phyloP scores from a whole-genome alignment of 208 protist genomes.

The Crithidia thermophila region DNA sequence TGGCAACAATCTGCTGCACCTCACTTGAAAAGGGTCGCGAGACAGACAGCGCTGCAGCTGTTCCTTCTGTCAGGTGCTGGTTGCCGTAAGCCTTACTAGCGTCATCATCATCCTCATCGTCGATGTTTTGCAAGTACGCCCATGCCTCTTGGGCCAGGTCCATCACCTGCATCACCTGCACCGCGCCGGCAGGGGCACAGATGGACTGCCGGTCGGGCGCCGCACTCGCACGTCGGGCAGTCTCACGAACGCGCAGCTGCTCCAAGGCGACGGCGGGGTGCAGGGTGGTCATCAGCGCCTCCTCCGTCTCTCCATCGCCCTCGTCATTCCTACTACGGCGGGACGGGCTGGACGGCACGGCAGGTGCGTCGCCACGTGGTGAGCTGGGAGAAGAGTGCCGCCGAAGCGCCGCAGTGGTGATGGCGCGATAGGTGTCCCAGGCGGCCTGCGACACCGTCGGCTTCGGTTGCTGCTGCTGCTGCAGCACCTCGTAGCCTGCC shows the following conservation, averaged over 20 bases:
- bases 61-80: background rate
- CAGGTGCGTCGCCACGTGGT: background rate
- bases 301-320: background rate
- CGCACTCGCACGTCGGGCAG: background rate
- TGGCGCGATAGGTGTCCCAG: slow-evolving; percentile 18
- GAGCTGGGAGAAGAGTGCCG: background rate
- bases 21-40: background rate
- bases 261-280: slow-evolving; percentile 44
- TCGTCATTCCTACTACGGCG: background rate
- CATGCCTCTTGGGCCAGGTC: slow-evolving; percentile 24
- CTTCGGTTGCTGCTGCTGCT: background rate
- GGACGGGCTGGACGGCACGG: background rate
- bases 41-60: background rate
- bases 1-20: slow-evolving; percentile 6
- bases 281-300: background rate
- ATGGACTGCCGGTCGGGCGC: background rate
- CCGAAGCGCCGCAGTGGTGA: background rate
- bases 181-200: background rate
- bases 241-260: slow-evolving; percentile 24
- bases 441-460: slow-evolving; percentile 24
- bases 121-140: slow-evolving; percentile 1
- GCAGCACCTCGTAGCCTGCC: no score
- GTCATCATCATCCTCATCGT: background rate
- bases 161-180: slow-evolving; percentile 2
- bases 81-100: background rate